Percentiles rank a stretch among this genome's conserved stretches.
phyloP scores from a whole-genome alignment of 805 yeast genomes.

The Wickerhamomyces bisporus region DNA sequence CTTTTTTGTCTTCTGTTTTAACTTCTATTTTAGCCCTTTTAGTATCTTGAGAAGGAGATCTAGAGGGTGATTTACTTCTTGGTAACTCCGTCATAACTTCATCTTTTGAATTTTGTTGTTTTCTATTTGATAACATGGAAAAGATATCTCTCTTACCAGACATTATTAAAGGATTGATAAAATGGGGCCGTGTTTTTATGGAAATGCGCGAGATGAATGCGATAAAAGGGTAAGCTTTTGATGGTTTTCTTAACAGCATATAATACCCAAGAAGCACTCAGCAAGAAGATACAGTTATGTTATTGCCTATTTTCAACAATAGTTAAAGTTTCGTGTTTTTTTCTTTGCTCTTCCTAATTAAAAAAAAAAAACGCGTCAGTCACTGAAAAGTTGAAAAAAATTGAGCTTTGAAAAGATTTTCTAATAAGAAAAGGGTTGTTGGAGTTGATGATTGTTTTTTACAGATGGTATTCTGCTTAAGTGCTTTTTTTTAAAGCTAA shows the following conservation, averaged over 20 bases:
- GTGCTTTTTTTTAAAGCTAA: too few species aligned
- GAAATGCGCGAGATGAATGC: neutral
- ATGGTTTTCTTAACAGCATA: neutral
- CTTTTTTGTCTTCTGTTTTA: neutral
- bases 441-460: too few species aligned
- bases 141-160: constrained; percentile 20
- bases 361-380: too few species aligned
- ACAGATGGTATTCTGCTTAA: too few species aligned
- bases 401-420: too few species aligned
- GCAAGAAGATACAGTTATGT: too few species aligned
- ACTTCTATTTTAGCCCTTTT: constrained; percentile 1
- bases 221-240: neutral
- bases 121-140: constrained; percentile 17
- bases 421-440: too few species aligned
- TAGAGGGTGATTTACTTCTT: neutral
- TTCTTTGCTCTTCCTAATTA: neutral
- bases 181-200: constrained; percentile 1
- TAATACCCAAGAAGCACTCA: too few species aligned
- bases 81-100: neutral
- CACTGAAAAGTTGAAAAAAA: too few species aligned
- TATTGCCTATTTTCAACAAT: too few species aligned
- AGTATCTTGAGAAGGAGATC: neutral
- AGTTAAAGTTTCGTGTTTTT: neutral
- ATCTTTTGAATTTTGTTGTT: constrained; percentile 1
- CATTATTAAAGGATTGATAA: constrained; percentile 5